Evolutionary conservation across 805 yeast genomes (phyloP).

Genomic region (Wickerhamiella qilinensis): DNA sequence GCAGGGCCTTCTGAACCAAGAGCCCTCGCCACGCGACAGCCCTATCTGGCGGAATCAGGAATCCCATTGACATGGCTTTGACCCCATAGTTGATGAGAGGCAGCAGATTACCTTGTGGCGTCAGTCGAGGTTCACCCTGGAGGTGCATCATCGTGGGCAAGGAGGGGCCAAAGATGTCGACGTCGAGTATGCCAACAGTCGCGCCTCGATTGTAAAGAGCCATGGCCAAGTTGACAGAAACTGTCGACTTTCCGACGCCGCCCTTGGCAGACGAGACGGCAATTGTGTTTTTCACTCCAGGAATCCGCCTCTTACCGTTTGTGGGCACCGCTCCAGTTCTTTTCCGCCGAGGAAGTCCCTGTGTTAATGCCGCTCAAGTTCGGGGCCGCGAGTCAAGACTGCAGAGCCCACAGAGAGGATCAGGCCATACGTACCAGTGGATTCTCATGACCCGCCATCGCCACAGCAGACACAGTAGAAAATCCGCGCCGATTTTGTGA

Average conservation of each 20-base stretch:
- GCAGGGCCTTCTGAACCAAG: slow-evolving; percentile 74
- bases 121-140: slow-evolving; percentile 49
- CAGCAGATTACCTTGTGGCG: slow-evolving; percentile 34
- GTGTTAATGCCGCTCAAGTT: slow-evolving; percentile 9
- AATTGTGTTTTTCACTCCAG: slow-evolving; percentile 44
- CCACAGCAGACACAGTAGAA: slow-evolving; percentile 15
- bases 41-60: slow-evolving; percentile 45
- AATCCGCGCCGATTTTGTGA: slow-evolving; percentile 11
- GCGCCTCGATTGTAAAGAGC: slow-evolving; percentile 38
- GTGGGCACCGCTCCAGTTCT: background rate
- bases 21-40: slow-evolving; percentile 75
- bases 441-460: slow-evolving; percentile 28
- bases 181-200: slow-evolving; percentile 56
- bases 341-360: slow-evolving; percentile 28
- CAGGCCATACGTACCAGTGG: slow-evolving; percentile 32
- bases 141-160: slow-evolving; percentile 58
- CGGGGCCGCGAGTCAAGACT: background rate
- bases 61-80: slow-evolving; percentile 84
- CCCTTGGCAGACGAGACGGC: slow-evolving; percentile 67
- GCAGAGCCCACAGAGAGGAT: too few species aligned
- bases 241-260: slow-evolving; percentile 71
- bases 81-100: slow-evolving; percentile 64
- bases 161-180: slow-evolving; percentile 76
- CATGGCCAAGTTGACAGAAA: slow-evolving; percentile 47
- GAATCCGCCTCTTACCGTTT: slow-evolving; percentile 27